phyloP scores from a whole-genome alignment of 345 rosid species.

The Balakata baccata region DNA sequence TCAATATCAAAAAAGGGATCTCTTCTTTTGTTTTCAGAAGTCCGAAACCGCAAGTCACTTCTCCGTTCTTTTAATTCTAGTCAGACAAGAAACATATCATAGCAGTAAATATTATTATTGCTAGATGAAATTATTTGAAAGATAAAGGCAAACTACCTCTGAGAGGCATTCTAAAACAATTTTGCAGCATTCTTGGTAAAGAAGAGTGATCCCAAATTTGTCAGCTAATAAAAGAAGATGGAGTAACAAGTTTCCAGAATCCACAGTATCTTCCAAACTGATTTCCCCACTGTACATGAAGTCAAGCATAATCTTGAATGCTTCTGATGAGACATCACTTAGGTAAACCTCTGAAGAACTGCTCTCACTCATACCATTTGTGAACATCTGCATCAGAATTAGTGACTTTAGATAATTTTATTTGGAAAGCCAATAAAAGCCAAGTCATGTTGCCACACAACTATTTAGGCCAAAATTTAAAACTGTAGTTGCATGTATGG shows the following conservation, averaged over 20 bases:
- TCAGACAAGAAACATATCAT: slow-evolving; percentile 42
- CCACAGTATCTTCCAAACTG: slow-evolving; percentile 47
- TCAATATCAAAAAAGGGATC: slow-evolving; percentile 45
- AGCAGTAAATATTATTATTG: slow-evolving; percentile 10
- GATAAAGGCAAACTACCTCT: slow-evolving; percentile 60
- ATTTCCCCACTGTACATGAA: slow-evolving; percentile 88
- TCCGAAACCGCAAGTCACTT: slow-evolving; percentile 60
- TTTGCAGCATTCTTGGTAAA: slow-evolving; percentile 98
- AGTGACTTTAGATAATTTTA: slow-evolving; percentile 14
- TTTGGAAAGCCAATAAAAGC: slow-evolving; percentile 6
- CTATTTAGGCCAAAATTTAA: background rate
- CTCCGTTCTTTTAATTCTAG: slow-evolving; percentile 58
- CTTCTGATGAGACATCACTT: slow-evolving; percentile 70
- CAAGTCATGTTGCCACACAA: background rate
- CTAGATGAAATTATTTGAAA: slow-evolving; percentile 16
- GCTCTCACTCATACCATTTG: slow-evolving; percentile 97
- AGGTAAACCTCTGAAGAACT: slow-evolving; percentile 56
- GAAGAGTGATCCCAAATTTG: slow-evolving; percentile 73
- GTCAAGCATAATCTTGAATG: slow-evolving; percentile 70
- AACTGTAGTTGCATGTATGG: background rate
- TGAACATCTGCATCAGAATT: slow-evolving; percentile 70
- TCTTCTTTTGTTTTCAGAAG: slow-evolving; percentile 69
- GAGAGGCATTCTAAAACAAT: slow-evolving; percentile 76
- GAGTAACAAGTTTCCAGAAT: slow-evolving; percentile 70
- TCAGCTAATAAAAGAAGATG: slow-evolving; percentile 85